Conservation (phyloP, 345 rosid species). For the Euphorbia peplus region DNA sequence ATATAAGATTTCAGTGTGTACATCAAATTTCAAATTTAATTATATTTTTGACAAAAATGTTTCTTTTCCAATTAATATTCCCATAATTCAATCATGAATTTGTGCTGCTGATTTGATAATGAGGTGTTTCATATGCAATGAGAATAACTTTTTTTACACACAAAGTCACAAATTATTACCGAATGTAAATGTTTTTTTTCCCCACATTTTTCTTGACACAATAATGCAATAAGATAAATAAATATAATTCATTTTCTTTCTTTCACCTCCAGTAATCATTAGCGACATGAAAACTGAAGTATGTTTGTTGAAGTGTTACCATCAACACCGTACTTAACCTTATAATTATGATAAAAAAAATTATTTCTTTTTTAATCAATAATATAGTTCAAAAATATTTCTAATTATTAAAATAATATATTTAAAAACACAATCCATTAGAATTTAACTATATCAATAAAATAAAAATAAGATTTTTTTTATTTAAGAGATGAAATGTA, state of each 20-base stretch:
- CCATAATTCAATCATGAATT: not conserved
- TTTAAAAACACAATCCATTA: too few species aligned
- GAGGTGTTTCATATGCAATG: not conserved
- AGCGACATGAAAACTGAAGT: not conserved
- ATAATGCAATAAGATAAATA: too few species aligned
- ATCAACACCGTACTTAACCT: not conserved
- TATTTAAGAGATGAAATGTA: too few species aligned
- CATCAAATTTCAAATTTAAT: not conserved
- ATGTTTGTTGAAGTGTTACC: not conserved
- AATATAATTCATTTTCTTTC: not conserved
- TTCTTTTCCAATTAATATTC: not conserved
- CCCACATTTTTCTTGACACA: not conserved
- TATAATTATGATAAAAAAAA: too few species aligned
- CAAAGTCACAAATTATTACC: not conserved
- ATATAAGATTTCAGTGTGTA: not conserved
- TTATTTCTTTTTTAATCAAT: too few species aligned
- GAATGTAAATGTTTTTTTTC: not conserved
- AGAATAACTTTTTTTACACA: not conserved
- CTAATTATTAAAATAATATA: too few species aligned
- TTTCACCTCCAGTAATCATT: conserved; percentile 1
- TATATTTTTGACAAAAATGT: not conserved
- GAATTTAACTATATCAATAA: too few species aligned
- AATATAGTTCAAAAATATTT: too few species aligned
- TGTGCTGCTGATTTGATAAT: conserved; percentile 4
- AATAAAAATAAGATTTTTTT: too few species aligned